Base-by-base conservation (phyloP, 148 eudicot species). In the Polygonum maritimum region DNA sequence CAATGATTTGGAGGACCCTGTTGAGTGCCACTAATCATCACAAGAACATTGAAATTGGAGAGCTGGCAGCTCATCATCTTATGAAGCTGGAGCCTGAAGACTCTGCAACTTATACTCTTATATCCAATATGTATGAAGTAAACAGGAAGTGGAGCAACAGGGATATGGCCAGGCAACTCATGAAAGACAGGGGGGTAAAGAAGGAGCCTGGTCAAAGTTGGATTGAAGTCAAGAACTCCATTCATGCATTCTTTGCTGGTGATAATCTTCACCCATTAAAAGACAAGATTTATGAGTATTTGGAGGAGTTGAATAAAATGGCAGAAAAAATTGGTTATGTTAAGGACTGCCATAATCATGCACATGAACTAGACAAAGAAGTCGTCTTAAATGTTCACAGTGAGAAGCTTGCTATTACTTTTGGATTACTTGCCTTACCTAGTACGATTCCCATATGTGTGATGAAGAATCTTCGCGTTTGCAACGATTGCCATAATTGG, bases 171-270 rank as follows among this genome's bases (percentile, higher is more conserved):
- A 83, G 98, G 82, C 81, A 81, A 74, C 82, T 86, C 80, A 93
- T 93, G 98, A 91, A 84, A 84, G 84, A 85, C 13, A 83, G 86
- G 77, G 92, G 92, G 15, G 92, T 93, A 15, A 86, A 86, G 82
- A 93, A 93, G 81, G 96, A 91, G 86, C 94, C 98, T 48, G 98
- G 98, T 63, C 89, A 87, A 67, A 94, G 98, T 79, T 94, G 97
- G 97, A 86, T 94, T 26, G 95, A 92, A 84, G 86, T 90, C 57
- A 85, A 85, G 78, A 90, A 87, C 80, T 82, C 86, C 2, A 81
- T 88, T 79, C 97, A 94, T 83, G 86, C 93, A 48, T 94, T 94
- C 78, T 94, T 86, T 83, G 97, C 89, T 70, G 98, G 97, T 60
- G 98, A 91, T 83, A 72, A 79, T 57, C 88, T 88, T 73, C 98